Base-by-base conservation (phyloP, 257 asterid genomes). In the Capsicum rhomboideum region DNA sequence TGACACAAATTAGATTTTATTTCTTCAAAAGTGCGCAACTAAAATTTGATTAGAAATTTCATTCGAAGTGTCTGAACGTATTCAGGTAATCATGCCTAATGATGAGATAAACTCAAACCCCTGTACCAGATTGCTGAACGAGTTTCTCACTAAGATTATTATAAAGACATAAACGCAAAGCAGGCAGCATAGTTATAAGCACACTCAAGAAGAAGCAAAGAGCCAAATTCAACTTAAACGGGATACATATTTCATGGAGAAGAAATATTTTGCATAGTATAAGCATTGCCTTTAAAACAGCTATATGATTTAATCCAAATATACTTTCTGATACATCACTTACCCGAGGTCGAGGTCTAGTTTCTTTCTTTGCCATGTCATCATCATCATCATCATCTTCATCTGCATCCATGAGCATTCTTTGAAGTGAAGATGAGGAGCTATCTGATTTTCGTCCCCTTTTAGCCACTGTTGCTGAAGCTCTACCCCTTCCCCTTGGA, bases 401-500 rank as follows among this genome's bases (percentile, higher is more conserved):
- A n/a, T 93, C 94, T 77, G 86, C 91, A 77, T 87, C 90, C 87
- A 89, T 82, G 61, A 94, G 91, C 91, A 94, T 85, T 90, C 91
- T 92, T 46, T 90, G 91, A 82, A 96, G 88, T 83, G 99, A 93
- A 87, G 97, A 88, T 6, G 99, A 89, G 21, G 98, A 46, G 90
- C 71, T 94, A 28, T 91, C 98, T 54, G 97, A 69, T 85, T 88
- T 91, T 85, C 88, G 89, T 85, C 98, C 98, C 90, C 99, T 94
- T 90, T 96, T 94, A 79, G 99, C 88, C 37, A 94, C 82, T 80
- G 92, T 42, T 44, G 97, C 78, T 56, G 92, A 82, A 84, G 93
- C 97, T 90, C 94, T 90, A 46, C 94, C 98, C 90, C 91, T 91
- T 88, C 98, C 97, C 91, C 91, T 92, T 74, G 98, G 92, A 83